A percentile compares a stretch with the other conserved stretches of the same genome.
Conservation (phyloP, 108 stramenopile genomes). For the Pseudonitzschia delicatissima region DNA sequence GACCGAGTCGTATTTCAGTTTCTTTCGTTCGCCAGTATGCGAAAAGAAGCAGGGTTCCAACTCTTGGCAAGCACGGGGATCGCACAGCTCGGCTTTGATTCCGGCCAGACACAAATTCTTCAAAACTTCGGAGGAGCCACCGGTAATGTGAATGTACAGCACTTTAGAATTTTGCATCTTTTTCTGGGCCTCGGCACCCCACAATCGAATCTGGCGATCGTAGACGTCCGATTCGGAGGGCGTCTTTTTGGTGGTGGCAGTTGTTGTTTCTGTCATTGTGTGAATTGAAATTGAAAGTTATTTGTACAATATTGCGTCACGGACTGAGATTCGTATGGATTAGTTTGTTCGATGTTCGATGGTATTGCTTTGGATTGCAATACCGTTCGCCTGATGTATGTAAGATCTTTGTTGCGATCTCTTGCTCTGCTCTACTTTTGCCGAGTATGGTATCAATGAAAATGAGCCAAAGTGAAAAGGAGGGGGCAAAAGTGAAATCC, state of each 20-base stretch:
- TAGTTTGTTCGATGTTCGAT: too few relatives aligned
- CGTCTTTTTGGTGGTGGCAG: not conserved
- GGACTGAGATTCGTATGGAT: too few relatives aligned
- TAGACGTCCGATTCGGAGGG: constrained; percentile 70
- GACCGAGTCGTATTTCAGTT: constrained; percentile 50
- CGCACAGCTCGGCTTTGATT: constrained; percentile 78
- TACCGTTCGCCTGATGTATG: too few relatives aligned
- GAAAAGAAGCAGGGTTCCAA: constrained; percentile 27
- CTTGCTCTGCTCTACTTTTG: too few relatives aligned
- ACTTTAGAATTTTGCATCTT: constrained; percentile 87
- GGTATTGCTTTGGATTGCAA: too few relatives aligned
- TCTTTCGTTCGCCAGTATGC: constrained; percentile 20
- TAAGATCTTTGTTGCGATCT: too few relatives aligned
- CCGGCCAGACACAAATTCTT: constrained; percentile 95
- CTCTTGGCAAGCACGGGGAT: constrained; percentile 44
- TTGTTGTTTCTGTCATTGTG: not conserved
- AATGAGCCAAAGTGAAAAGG: too few relatives aligned
- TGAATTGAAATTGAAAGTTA: too few relatives aligned
- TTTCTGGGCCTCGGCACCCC: constrained; percentile 94
- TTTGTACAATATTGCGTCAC: too few relatives aligned
- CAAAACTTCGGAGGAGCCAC: constrained; percentile 79
- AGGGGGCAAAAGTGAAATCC: too few relatives aligned
- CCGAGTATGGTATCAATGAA: too few relatives aligned
- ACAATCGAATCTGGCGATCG: constrained; percentile 95
- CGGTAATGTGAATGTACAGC: constrained; percentile 87